These are phyloP conservation scores for Fusarium pseudograminearum DNA, from an alignment of 2,329 filamentous ascomycete genomes.

Conservation along the genomic window DNA sequence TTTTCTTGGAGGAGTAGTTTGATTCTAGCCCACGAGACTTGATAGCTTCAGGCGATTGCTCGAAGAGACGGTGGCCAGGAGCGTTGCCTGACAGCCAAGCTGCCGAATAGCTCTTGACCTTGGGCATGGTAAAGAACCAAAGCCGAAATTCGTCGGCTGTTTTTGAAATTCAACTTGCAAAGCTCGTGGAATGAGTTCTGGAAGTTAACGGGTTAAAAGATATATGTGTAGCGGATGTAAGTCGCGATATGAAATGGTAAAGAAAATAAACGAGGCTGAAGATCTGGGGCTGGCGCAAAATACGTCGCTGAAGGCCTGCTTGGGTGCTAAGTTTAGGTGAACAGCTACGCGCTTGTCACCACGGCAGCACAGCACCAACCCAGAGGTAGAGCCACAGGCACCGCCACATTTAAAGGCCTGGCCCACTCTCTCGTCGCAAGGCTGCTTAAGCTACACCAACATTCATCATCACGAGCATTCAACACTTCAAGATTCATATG, in stretches of 20 bases:
- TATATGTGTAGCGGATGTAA: background rate
- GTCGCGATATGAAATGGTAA: slow-evolving; percentile 21
- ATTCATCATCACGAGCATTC: slow-evolving; percentile 22
- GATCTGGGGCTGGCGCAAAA: slow-evolving; percentile 33
- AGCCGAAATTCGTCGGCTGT: slow-evolving; percentile 7
- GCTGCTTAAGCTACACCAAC: slow-evolving; percentile 31
- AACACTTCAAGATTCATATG: slow-evolving; percentile 2
- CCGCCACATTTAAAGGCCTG: slow-evolving; percentile 17
- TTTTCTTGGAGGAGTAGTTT: slow-evolving; percentile 59
- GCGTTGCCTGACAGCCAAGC: slow-evolving; percentile 85
- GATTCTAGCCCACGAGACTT: slow-evolving; percentile 56
- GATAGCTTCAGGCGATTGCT: slow-evolving; percentile 56
- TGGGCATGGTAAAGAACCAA: slow-evolving; percentile 73
- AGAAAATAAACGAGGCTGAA: slow-evolving; percentile 41
- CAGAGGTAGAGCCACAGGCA: slow-evolving; percentile 26
- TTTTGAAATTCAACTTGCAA: slow-evolving; percentile 18
- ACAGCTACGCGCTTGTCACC: slow-evolving; percentile 27
- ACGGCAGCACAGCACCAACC: slow-evolving; percentile 7
- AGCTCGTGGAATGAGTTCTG: slow-evolving; percentile 12
- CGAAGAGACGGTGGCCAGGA: slow-evolving; percentile 83
- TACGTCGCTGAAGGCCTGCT: slow-evolving; percentile 15
- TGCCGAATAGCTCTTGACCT: slow-evolving; percentile 86
- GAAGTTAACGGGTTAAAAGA: background rate
- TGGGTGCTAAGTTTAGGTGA: background rate
- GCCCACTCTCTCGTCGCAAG: slow-evolving; percentile 27